phyloP scores from a whole-genome alignment of 148 eudicot species.

The Arbutus unedo region DNA sequence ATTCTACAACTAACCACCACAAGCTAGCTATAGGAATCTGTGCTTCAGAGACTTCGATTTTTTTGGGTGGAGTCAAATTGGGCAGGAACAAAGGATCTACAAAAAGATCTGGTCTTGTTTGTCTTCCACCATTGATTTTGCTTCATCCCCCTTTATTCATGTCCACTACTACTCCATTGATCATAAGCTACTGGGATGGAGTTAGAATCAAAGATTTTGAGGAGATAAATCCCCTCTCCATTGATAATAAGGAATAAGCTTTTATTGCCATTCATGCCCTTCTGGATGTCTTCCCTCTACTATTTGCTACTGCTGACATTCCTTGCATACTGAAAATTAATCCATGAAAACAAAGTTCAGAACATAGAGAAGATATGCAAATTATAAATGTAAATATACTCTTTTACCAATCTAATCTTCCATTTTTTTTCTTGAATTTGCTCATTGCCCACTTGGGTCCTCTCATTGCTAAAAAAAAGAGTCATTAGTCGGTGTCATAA shows the following conservation, averaged over 20 bases:
- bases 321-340: neutral
- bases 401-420: neutral
- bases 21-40: constrained; percentile 16
- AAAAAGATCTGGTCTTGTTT: constrained; percentile 19
- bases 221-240: neutral
- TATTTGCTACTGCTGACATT: neutral
- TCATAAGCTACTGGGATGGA: neutral
- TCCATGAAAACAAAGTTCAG: neutral
- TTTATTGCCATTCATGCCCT: constrained; percentile 14
- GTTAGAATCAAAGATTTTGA: constrained; percentile 8
- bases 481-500: neutral
- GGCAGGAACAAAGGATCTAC: constrained; percentile 17
- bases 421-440: neutral
- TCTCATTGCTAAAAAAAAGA: neutral
- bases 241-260: constrained; percentile 8
- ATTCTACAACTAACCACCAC: constrained; percentile 3
- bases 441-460: neutral
- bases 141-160: constrained; percentile 7
- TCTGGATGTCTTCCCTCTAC: neutral
- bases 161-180: neutral
- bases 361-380: neutral
- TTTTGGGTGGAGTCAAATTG: constrained; percentile 8
- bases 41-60: neutral
- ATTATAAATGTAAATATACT: neutral
- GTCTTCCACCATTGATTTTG: constrained; percentile 10